Evolutionary conservation across 495 filamentous ascomycete species (phyloP), one percentile per base, ranked within the genome.

Genomic region (Hypoxylon crocopeplum): DNA sequence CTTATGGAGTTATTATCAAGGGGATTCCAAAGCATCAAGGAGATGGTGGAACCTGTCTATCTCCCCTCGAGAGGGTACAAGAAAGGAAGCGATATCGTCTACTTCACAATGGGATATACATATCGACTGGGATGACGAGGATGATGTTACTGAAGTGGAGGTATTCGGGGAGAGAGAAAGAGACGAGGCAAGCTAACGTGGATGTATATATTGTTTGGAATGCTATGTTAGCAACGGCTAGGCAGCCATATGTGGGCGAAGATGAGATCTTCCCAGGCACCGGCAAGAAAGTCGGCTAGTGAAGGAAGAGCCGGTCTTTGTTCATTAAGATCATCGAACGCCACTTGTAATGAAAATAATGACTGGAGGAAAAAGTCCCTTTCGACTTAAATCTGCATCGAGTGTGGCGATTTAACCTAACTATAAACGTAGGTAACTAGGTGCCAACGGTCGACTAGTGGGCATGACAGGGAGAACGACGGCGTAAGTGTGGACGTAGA

Each of bases 71-170:
- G n/a, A 3, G 30, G 1, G 19, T 48, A 56, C 25, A 8, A 45
- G 8, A 19, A 13, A 13, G 38, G 39, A n/a, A 25, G 45, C 16
- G 37, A 39, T 13, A 21, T 20, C 12, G 24, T 48, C 3, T 56
- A 48, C 29, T 17, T 41, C 1, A 16, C 13, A 2, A 56, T 56
- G 53, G 36, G 34, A 7, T 41, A 42, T 30, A 17, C 44, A 7
- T 48, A 48, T 34, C 53, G 44, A 13, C 27, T 56, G 2, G 53
- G 36, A 42, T 56, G 27, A 56, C 15, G 34, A 7, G 32, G 32
- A 3, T 34, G 12, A 2, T 19, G 7, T 8, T 12, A 8, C 7
- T 12, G 32, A 12, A 4, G 24, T 3, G 24, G 8, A 27, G 8
- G 3, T 27, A 27, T 27, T 27, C 24, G 24, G 8, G 8, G 8